These are phyloP conservation scores for Pyricularia sp. DNA, from an alignment of 2,329 filamentous ascomycete species.

Conservation along the genomic window DNA sequence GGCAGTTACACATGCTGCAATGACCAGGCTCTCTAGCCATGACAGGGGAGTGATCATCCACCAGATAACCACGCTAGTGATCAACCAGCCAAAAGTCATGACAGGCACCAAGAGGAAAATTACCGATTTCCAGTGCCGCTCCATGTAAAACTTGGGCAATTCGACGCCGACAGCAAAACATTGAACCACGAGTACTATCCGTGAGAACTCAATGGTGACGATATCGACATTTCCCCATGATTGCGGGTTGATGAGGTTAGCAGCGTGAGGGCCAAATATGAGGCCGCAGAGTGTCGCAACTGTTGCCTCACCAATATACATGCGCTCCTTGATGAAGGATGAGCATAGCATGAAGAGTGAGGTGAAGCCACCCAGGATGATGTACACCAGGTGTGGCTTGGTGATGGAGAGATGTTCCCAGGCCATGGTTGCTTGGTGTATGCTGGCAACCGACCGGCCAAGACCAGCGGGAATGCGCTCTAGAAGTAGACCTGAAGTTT, in stretches of 20 bases:
- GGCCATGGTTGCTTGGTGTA: slow-evolving; percentile 40
- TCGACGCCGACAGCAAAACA: slow-evolving; percentile 88
- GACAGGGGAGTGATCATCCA: slow-evolving; percentile 67
- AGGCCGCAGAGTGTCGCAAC: slow-evolving; percentile 80
- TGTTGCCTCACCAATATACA: slow-evolving; percentile 97
- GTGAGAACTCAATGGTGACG: slow-evolving; percentile 78
- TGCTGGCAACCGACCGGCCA: background rate
- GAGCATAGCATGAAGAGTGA: slow-evolving; percentile 97
- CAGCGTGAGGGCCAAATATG: slow-evolving; percentile 77
- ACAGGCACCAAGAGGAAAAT: slow-evolving; percentile 78
- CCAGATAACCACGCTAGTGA: slow-evolving; percentile 90
- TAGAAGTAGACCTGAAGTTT: background rate
- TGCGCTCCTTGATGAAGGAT: slow-evolving; percentile 91
- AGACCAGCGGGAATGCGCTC: background rate
- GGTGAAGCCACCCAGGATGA: slow-evolving; percentile 95
- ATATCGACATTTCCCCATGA: slow-evolving; percentile 76
- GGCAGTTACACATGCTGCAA: slow-evolving; percentile 88
- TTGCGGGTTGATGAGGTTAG: slow-evolving; percentile 62
- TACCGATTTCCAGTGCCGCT: slow-evolving; percentile 91
- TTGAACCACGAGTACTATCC: slow-evolving; percentile 81
- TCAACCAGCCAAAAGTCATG: slow-evolving; percentile 92
- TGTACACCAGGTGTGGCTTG: slow-evolving; percentile 93
- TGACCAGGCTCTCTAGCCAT: slow-evolving; percentile 80
- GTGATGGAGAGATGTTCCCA: slow-evolving; percentile 79
- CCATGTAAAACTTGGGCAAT: slow-evolving; percentile 91